phyloP scores from a whole-genome alignment of 257 asterid genomes.

The Cordia subcordata region DNA sequence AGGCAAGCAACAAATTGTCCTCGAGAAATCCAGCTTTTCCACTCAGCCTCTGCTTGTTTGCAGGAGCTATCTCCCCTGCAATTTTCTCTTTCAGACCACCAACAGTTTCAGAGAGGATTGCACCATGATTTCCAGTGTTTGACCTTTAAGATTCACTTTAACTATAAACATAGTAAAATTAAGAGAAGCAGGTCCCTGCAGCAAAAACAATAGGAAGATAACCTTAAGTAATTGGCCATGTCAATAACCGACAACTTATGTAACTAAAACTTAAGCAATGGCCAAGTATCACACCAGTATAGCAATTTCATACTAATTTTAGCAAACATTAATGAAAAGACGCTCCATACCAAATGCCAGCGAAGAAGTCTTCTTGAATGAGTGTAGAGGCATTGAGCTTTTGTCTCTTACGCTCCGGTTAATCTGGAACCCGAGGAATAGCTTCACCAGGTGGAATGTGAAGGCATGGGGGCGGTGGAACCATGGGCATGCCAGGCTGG shows the following conservation, averaged over 20 bases:
- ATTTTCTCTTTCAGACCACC: slow-evolving; percentile 90
- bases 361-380: slow-evolving; percentile 84
- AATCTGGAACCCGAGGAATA: slow-evolving; percentile 94
- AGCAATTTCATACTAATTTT: not conserved
- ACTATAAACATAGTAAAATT: slow-evolving; percentile 67
- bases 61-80: slow-evolving; percentile 91
- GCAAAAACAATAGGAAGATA: slow-evolving; percentile 17
- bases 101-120: slow-evolving; percentile 78
- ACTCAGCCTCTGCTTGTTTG: slow-evolving; percentile 93
- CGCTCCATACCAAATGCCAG: slow-evolving; percentile 52
- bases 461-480: slow-evolving; percentile 79
- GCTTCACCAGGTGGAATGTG: slow-evolving; percentile 84
- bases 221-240: not conserved
- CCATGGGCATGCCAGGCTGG: slow-evolving; percentile 71
- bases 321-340: not conserved
- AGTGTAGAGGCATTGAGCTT: slow-evolving; percentile 78
- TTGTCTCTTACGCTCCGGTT: slow-evolving; percentile 92
- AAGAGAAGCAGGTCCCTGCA: slow-evolving; percentile 80
- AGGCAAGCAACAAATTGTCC: slow-evolving; percentile 74
- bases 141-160: slow-evolving; percentile 89
- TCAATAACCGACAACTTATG: not conserved
- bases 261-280: not conserved
- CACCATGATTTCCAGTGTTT: slow-evolving; percentile 68
- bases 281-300: not conserved
- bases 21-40: slow-evolving; percentile 98